Percentiles rank a stretch among this genome's conserved stretches.
Conservation (phyloP, 768 basidiomycete species). For the Mycena polygramma region DNA sequence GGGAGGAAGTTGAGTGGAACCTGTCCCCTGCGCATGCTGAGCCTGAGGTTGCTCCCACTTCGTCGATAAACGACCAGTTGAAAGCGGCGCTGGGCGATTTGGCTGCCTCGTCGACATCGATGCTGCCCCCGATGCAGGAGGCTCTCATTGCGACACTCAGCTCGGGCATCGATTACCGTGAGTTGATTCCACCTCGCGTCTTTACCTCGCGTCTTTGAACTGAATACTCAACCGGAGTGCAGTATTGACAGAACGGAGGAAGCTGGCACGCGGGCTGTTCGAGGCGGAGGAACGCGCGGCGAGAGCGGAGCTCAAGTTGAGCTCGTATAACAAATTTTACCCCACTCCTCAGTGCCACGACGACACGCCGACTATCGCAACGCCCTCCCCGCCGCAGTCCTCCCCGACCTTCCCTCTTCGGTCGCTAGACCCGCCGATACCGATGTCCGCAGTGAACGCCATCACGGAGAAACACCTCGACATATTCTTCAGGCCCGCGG, state of each 20-base stretch:
- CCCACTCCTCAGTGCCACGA: too few relatives aligned
- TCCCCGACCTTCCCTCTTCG: background rate
- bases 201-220: too few relatives aligned
- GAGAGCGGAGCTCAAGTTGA: conserved; percentile 1
- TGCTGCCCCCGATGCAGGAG: background rate
- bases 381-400: too few relatives aligned
- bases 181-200: background rate
- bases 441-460: background rate
- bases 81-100: conserved; percentile 9
- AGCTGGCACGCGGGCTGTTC: background rate
- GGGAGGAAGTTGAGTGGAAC: conserved; percentile 6
- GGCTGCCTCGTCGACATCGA: background rate
- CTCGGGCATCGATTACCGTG: conserved; percentile 18
- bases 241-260: conserved; percentile 17
- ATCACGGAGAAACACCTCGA: conserved; percentile 14
- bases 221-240: background rate
- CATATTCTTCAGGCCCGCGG: background rate
- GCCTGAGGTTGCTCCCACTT: too few relatives aligned
- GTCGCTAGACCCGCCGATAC: background rate
- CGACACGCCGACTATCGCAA: too few relatives aligned
- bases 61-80: background rate
- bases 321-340: background rate
- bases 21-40: too few relatives aligned
- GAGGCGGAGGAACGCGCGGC: conserved; percentile 19
- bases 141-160: conserved; percentile 12